Percentiles rank a stretch among this genome's conserved stretches.
Conservation (phyloP, 306 rosid species). For the Acacia confusa region DNA sequence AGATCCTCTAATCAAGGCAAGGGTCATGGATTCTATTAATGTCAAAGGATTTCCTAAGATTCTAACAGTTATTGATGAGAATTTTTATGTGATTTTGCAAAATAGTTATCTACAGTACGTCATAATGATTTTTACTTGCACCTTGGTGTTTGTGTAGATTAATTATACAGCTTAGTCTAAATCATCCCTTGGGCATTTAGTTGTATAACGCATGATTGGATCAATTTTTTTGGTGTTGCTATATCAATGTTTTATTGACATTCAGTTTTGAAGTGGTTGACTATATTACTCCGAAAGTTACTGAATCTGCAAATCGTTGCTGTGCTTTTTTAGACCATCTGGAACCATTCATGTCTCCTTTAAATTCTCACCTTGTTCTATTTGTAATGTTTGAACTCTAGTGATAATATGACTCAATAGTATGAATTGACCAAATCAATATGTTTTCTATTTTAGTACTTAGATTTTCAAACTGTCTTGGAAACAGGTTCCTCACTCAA, state of each 20-base stretch:
- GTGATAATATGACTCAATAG: not conserved
- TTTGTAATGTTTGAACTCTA: slow-evolving; percentile 16
- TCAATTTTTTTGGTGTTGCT: not conserved
- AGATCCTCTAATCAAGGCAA: too few species aligned
- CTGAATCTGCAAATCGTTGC: not conserved
- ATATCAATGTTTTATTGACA: not conserved
- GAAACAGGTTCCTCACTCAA: slow-evolving; percentile 44
- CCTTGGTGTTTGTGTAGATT: slow-evolving; percentile 12
- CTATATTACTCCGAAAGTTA: not conserved
- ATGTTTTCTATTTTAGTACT: not conserved
- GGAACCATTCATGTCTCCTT: not conserved
- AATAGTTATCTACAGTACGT: not conserved
- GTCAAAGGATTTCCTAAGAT: too few species aligned
- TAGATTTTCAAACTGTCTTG: not conserved
- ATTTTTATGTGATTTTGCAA: not conserved
- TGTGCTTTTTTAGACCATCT: not conserved
- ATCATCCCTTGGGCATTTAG: not conserved
- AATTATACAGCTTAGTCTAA: not conserved
- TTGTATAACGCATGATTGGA: not conserved
- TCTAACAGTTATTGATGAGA: not conserved
- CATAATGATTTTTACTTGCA: not conserved
- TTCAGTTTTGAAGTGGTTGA: not conserved
- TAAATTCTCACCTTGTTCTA: not conserved
- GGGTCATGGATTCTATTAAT: too few species aligned
- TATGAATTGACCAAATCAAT: not conserved